Conservation (phyloP, 2,329 filamentous ascomycete species). For the Talaromyces sp. region DNA sequence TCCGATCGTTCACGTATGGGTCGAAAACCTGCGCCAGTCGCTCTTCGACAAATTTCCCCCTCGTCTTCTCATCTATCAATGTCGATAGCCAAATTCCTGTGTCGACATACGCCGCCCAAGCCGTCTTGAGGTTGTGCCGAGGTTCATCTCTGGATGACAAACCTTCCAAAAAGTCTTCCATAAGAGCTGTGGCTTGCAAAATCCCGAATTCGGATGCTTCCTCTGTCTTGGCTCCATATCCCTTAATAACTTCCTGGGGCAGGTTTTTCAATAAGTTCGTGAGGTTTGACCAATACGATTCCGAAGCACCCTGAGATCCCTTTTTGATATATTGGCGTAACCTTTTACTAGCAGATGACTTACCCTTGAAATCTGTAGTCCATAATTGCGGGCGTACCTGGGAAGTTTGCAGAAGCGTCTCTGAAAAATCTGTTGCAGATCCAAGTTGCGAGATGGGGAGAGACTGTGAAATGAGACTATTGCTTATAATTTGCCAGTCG, state of each 20-base stretch:
- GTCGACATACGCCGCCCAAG: constrained; percentile 73
- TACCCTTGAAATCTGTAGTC: constrained; percentile 60
- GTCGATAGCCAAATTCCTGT: constrained; percentile 53
- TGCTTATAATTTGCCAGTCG: constrained; percentile 64
- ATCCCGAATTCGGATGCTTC: constrained; percentile 23
- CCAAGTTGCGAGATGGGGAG: constrained; percentile 68
- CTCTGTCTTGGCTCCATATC: constrained; percentile 20
- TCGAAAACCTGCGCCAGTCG: constrained; percentile 50
- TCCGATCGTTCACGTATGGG: constrained; percentile 48
- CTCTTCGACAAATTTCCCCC: constrained; percentile 38
- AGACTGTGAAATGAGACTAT: constrained; percentile 69
- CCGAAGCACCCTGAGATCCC: constrained; percentile 74
- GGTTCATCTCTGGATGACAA: constrained; percentile 72
- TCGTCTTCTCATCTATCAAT: constrained; percentile 42
- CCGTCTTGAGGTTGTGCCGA: constrained; percentile 60
- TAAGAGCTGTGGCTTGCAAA: constrained; percentile 56
- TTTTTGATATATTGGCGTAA: constrained; percentile 71
- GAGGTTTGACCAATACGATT: constrained; percentile 69
- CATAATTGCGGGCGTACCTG: constrained; percentile 64
- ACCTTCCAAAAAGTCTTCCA: constrained; percentile 66
- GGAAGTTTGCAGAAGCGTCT: constrained; percentile 64
- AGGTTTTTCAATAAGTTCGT: constrained; percentile 56
- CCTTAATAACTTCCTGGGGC: constrained; percentile 46
- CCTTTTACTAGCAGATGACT: constrained; percentile 52
- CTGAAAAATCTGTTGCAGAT: constrained; percentile 68